Base-by-base conservation (phyloP, 169 alveolate genomes). In the Plasmodium falciparum region DNA sequence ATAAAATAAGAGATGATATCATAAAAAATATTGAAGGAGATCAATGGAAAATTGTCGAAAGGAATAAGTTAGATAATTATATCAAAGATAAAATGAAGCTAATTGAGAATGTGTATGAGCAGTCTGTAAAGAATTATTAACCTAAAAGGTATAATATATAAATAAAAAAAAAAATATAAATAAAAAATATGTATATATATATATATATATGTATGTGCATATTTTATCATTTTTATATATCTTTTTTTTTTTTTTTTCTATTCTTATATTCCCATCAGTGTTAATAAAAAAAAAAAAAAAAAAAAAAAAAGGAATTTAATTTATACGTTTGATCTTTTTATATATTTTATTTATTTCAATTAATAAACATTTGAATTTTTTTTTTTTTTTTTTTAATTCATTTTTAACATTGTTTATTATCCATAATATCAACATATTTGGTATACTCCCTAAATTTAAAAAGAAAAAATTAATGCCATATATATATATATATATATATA, bases 1-100 rank as follows among this genome's bases (percentile, higher is more conserved):
- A 83, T 49, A 67, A 73, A 73, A 69, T 83, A 43, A 24, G 91
- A 1, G 91, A 83, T 29, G 73, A 69, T 45, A 71, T 71, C 45
- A 69, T n/a, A 11, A 83, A 62, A 70, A 39, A 69, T 43, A 15
- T 61, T 11, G 74, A 83, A 12, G 86, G 85, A 5, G 86, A 83
- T 9, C 86, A 83, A 63, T 83, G 91, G 91, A 83, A 70, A 49
- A 58, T 83, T 26, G 83, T 56, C 5, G 91, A 83, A 65, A 62
- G 63, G 15, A 83, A 69, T 17, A 83, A 83, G 20, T 26, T 83
- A 50, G 91, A 83, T 76, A 62, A 26, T 24, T 83, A 83, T 62
- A 83, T 83, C 69, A 83, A 83, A 62, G 26, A n/a, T 20, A 83
- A 83, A 39, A 17, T 63, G 17, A 83, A 63, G 63, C 29, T 15